Evolutionary conservation across 2,329 filamentous ascomycete genomes (phyloP).

Genomic region (Ascosphaera aggregata): DNA sequence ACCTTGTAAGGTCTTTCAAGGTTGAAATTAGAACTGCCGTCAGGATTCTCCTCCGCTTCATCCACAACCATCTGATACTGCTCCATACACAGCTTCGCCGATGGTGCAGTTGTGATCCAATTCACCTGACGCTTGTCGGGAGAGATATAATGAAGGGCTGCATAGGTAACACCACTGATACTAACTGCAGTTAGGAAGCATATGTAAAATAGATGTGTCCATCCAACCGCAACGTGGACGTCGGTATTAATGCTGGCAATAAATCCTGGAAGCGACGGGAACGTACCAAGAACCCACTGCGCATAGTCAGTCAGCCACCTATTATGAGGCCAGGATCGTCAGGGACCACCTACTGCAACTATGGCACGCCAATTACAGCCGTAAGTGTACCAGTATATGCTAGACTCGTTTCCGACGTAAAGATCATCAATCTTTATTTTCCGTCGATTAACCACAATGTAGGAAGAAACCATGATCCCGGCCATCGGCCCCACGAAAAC

Average conservation of each 20-base stretch:
- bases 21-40: neutral
- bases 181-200: slow-evolving; percentile 7
- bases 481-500: slow-evolving; percentile 23
- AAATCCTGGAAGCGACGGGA: slow-evolving; percentile 21
- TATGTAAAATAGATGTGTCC: slow-evolving; percentile 11
- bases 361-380: slow-evolving; percentile 10
- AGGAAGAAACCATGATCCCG: slow-evolving; percentile 24
- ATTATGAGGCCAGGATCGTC: neutral
- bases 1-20: no score
- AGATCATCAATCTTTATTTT: slow-evolving; percentile 20
- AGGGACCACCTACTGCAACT: slow-evolving; percentile 2
- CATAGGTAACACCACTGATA: slow-evolving; percentile 7
- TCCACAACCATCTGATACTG: neutral
- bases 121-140: slow-evolving; percentile 1
- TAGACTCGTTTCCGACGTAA: slow-evolving; percentile 14
- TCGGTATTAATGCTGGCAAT: slow-evolving; percentile 16
- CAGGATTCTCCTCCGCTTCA: neutral
- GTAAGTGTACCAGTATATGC: slow-evolving; percentile 9
- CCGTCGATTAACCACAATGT: slow-evolving; percentile 17
- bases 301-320: neutral
- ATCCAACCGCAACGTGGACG: slow-evolving; percentile 14
- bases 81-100: neutral
- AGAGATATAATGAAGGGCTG: slow-evolving; percentile 6
- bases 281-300: slow-evolving; percentile 19
- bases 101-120: neutral